Percentiles rank a stretch among this genome's conserved stretches.
phyloP scores from a whole-genome alignment of 345 rosid genomes.

The Sonneratia caseolaris region DNA sequence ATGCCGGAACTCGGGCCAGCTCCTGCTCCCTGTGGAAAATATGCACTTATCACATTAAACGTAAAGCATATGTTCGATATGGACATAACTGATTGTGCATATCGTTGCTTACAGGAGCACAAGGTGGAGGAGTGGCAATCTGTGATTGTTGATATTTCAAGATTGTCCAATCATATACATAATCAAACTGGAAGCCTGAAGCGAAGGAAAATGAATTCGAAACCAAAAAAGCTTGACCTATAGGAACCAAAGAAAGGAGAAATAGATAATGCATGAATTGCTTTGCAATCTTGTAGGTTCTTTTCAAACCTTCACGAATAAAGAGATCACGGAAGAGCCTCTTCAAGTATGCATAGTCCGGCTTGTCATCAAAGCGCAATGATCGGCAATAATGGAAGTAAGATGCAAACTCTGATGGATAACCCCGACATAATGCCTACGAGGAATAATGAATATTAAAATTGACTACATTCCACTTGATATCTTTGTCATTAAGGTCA shows the following conservation, averaged over 20 bases:
- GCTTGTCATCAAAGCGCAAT: constrained; percentile 81
- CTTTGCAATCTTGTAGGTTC: constrained; percentile 2
- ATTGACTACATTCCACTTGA: neutral
- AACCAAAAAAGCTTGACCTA: constrained; percentile 11
- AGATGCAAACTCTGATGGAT: constrained; percentile 85
- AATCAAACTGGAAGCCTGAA: constrained; percentile 84
- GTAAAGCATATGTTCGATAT: neutral
- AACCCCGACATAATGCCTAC: constrained; percentile 71
- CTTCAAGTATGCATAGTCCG: constrained; percentile 86
- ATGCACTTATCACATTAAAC: constrained; percentile 1
- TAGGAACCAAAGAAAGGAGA: constrained; percentile 4
- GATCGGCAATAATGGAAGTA: constrained; percentile 89
- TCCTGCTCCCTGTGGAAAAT: constrained; percentile 43
- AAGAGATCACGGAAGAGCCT: constrained; percentile 84
- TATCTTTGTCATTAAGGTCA: neutral
- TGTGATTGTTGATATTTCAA: constrained; percentile 89
- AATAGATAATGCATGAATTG: neutral
- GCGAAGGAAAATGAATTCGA: constrained; percentile 34
- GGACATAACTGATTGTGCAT: neutral
- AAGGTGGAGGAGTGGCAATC: constrained; percentile 37
- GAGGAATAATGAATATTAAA: neutral
- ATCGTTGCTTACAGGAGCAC: constrained; percentile 36
- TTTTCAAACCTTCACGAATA: constrained; percentile 70
- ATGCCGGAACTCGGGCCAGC: constrained; percentile 79
- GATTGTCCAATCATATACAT: constrained; percentile 91